Evolutionary conservation across 2,329 filamentous ascomycete genomes (phyloP), one percentile per base, ranked within the genome.

Genomic region (Calonectria honghensis): DNA sequence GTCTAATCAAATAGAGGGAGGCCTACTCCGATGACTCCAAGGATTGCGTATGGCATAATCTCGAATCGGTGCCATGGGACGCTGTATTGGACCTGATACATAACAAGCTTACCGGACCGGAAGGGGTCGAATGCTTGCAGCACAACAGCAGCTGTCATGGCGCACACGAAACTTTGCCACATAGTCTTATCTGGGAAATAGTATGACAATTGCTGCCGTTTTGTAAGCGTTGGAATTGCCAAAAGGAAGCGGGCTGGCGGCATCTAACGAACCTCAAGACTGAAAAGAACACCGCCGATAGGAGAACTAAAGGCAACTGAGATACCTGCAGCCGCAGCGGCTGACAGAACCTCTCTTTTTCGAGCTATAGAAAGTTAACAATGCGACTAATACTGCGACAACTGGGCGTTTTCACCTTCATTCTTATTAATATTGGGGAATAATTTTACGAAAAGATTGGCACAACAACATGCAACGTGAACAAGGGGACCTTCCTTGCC

Each of bases 131-230:
- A 91, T 6, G 95, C 95, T 84, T 98, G 96, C 6, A 99, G 89
- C 18, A 96, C 95, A 48, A 98, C 95, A 24, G 97, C 96, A 20
- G 96, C 97, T n/a, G 98, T 95, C 96, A 98, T 98, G 83, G 97
- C 97, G 81, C 97, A 98, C 51, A 99, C 97, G 82, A 99, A 99
- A 81, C 96, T 98, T 84, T 98, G 97, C 97, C 97, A 99, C 97
- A 99, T 98, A 13, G 97, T 98, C 85, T 98, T 98, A 86, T 98
- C 96, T 0, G 97, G 96, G 80, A 98, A 98, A 85, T 98, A 98
- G 84, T 98, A 98, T 0, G 96, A 98, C 3, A 98, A 88, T 90
- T 98, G 95, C 91, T 94, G 73, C n/a, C 31, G 6, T 37, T 9
- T 9, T 16, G 72, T 80, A 59, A 79, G 77, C 18, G 41, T 61